phyloP scores from a whole-genome alignment of 169 alveolate species.

The Perkinsus chesapeaki region DNA sequence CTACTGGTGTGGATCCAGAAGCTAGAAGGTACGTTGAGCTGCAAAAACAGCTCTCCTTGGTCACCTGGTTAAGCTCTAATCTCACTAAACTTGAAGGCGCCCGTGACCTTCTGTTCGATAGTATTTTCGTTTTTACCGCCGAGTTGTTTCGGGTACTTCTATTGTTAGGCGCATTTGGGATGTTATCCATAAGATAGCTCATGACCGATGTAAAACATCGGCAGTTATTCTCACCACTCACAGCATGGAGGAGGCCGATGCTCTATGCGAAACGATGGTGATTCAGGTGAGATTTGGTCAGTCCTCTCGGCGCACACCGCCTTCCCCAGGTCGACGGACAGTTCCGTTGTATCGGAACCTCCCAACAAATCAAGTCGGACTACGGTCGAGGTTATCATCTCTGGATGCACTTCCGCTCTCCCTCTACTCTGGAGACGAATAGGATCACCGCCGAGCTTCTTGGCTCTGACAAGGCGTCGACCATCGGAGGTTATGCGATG shows the following conservation, averaged over 20 bases:
- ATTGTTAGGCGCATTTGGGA: conserved; percentile 75
- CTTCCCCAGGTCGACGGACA: conserved; percentile 68
- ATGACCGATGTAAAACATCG: conserved; percentile 38
- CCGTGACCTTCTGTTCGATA: no score
- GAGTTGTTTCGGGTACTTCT: no score
- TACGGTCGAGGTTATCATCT: conserved; percentile 20
- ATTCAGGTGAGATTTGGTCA: conserved; percentile 51
- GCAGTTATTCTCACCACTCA: conserved; percentile 64
- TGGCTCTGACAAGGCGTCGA: not conserved
- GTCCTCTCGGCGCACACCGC: conserved; percentile 51
- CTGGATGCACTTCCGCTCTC: not conserved
- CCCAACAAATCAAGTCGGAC: conserved; percentile 44
- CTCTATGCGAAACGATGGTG: conserved; percentile 42
- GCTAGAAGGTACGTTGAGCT: conserved; percentile 54
- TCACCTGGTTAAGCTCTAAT: no score
- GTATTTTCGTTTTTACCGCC: no score
- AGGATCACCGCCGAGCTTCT: not conserved
- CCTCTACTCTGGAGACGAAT: not conserved
- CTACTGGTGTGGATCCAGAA: conserved; percentile 79
- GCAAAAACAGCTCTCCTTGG: no score
- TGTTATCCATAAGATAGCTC: conserved; percentile 48
- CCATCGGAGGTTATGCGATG: not conserved
- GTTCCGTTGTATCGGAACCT: conserved; percentile 64
- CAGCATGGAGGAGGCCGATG: conserved; percentile 75
- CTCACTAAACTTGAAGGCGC: no score